Percentiles rank a stretch among this genome's conserved stretches.
These are phyloP conservation scores for Gomphus sp. DNA, from an alignment of 1,284 basidiomycete genomes.

Conservation along the genomic window DNA sequence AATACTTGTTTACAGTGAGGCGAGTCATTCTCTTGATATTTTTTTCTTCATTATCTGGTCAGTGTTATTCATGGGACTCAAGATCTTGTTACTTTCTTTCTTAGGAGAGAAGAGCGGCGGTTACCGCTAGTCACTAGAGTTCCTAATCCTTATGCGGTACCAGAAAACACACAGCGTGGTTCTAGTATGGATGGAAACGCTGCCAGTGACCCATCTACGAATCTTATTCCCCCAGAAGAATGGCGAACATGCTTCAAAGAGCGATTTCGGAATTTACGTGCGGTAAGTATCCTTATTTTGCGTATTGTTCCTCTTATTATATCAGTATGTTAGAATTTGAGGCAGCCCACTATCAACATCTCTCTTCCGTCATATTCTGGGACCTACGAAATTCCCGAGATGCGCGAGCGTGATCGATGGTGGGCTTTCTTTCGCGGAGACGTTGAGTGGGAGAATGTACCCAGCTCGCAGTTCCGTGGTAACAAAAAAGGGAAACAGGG, in stretches of 20 bases:
- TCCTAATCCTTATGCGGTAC: constrained; percentile 48
- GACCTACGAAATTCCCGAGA: constrained; percentile 46
- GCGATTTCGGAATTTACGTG: constrained; percentile 56
- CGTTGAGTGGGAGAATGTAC: constrained; percentile 58
- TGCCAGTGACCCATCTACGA: constrained; percentile 11
- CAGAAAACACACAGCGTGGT: constrained; percentile 22
- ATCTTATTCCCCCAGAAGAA: constrained; percentile 45
- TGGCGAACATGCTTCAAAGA: constrained; percentile 51
- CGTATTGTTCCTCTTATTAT: background rate
- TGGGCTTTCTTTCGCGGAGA: constrained; percentile 67
- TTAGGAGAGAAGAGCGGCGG: constrained; percentile 3
- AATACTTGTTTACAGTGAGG: constrained; percentile 78
- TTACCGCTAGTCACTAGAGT: constrained; percentile 37
- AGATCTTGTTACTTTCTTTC: background rate
- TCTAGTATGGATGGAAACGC: constrained; percentile 15
- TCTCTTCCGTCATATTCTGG: constrained; percentile 21
- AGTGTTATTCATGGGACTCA: constrained; percentile 1
- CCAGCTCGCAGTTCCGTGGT: constrained; percentile 19
- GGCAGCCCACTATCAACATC: constrained; percentile 49
- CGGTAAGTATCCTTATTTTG: constrained; percentile 28
- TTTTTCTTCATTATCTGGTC: background rate
- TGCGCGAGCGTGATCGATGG: constrained; percentile 62
- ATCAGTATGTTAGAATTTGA: constrained; percentile 41
- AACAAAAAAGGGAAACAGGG: constrained; percentile 21
- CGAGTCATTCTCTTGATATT: constrained; percentile 21